Evolutionary conservation across 148 eudicot genomes (phyloP).

Genomic region (Rhododendron kiyosumense): DNA sequence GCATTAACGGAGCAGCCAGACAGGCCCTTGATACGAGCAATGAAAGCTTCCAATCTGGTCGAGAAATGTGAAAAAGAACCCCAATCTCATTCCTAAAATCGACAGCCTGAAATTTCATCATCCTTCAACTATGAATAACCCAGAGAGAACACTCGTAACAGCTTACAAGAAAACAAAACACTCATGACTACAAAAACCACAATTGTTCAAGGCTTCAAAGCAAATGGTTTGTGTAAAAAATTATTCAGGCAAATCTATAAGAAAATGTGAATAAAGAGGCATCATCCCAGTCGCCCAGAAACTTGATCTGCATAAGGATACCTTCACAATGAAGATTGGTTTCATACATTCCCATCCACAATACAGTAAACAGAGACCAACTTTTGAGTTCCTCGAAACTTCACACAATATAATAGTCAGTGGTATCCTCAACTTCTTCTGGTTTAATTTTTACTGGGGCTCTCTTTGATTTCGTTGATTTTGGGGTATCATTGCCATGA

Average conservation of each 20-base stretch:
- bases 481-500: slow-evolving; percentile 38
- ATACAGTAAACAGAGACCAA: not conserved
- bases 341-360: not conserved
- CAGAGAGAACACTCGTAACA: not conserved
- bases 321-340: not conserved
- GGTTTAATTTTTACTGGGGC: not conserved
- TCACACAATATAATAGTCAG: not conserved
- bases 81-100: not conserved
- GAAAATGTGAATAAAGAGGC: not conserved
- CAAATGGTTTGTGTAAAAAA: not conserved
- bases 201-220: not conserved
- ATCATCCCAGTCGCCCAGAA: not conserved
- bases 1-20: not conserved
- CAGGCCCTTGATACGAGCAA: not conserved
- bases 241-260: not conserved
- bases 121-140: not conserved
- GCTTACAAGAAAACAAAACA: not conserved
- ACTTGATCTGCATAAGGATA: not conserved
- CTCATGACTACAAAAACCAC: not conserved
- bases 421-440: not conserved
- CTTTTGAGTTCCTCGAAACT: not conserved
- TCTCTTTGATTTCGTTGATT: slow-evolving; percentile 5
- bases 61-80: not conserved
- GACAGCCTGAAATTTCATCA: not conserved
- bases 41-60: not conserved